Evolutionary conservation across 2,329 filamentous ascomycete species (phyloP).

Genomic region (Calonectria ilicicola): DNA sequence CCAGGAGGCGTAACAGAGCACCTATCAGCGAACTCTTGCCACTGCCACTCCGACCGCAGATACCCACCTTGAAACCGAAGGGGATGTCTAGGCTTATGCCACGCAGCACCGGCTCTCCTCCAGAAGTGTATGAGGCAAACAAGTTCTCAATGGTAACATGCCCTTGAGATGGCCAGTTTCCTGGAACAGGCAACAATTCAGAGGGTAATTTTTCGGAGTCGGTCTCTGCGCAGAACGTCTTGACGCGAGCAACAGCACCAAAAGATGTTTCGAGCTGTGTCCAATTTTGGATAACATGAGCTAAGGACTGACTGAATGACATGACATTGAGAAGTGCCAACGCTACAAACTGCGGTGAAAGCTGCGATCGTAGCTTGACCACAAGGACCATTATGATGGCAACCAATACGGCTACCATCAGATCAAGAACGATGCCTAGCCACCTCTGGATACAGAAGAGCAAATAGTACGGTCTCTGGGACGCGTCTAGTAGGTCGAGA

Average conservation of each 20-base stretch:
- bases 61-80: constrained; percentile 51
- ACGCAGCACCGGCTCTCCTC: constrained; percentile 40
- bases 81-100: constrained; percentile 45
- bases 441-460: constrained; percentile 62
- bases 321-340: constrained; percentile 42
- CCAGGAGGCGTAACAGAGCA: constrained; percentile 60
- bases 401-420: constrained; percentile 55
- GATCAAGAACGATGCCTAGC: constrained; percentile 61
- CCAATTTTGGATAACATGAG: constrained; percentile 50
- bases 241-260: constrained; percentile 27
- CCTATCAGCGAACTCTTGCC: constrained; percentile 53
- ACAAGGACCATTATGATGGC: constrained; percentile 60
- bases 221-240: constrained; percentile 17
- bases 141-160: constrained; percentile 23
- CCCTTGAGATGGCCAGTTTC: not conserved
- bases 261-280: constrained; percentile 40
- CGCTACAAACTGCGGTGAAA: constrained; percentile 32
- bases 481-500: constrained; percentile 46
- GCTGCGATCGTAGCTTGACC: constrained; percentile 45
- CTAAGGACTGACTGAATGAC: constrained; percentile 43
- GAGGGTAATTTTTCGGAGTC: constrained; percentile 18
- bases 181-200: not conserved
- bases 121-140: constrained; percentile 45
- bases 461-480: constrained; percentile 52
- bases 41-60: constrained; percentile 58